Percentiles rank a stretch among this genome's conserved stretches.
Evolutionary conservation across 495 filamentous ascomycete genomes (phyloP).

Genomic region (Recurvomyces mirabilis): DNA sequence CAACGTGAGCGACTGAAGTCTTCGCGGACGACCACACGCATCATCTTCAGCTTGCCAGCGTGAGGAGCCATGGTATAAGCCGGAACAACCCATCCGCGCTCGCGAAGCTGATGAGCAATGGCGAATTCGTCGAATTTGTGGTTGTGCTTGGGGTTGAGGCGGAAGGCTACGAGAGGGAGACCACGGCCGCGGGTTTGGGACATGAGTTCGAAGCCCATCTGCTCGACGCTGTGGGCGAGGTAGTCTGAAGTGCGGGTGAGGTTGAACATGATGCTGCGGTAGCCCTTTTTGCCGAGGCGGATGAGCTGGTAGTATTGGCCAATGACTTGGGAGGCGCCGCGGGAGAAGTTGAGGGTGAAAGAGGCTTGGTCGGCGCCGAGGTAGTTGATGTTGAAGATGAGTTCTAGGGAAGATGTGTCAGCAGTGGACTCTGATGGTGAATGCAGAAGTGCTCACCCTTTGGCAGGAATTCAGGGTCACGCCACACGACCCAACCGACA

Average conservation of each 20-base stretch:
- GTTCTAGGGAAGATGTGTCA: constrained; percentile 36
- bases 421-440: neutral
- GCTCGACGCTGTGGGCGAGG: constrained; percentile 53
- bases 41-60: constrained; percentile 64
- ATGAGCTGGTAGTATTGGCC: constrained; percentile 95
- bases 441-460: constrained; percentile 29
- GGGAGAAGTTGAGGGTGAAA: constrained; percentile 95
- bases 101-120: constrained; percentile 65
- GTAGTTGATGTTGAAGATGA: constrained; percentile 98
- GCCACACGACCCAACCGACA: constrained; percentile 88
- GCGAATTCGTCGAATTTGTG: constrained; percentile 63
- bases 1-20: constrained; percentile 72
- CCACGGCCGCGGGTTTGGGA: constrained; percentile 62
- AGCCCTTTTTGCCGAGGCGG: constrained; percentile 79
- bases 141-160: constrained; percentile 46
- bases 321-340: constrained; percentile 83
- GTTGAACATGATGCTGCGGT: constrained; percentile 77
- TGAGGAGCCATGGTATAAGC: constrained; percentile 93
- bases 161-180: constrained; percentile 78
- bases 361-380: constrained; percentile 89
- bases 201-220: constrained; percentile 75
- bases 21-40: constrained; percentile 80
- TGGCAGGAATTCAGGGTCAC: constrained; percentile 68
- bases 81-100: constrained; percentile 79
- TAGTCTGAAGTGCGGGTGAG: constrained; percentile 75